These are phyloP conservation scores for Carex myosuroides DNA, from an alignment of 176 grass and related monocot species.

Conservation along the genomic window DNA sequence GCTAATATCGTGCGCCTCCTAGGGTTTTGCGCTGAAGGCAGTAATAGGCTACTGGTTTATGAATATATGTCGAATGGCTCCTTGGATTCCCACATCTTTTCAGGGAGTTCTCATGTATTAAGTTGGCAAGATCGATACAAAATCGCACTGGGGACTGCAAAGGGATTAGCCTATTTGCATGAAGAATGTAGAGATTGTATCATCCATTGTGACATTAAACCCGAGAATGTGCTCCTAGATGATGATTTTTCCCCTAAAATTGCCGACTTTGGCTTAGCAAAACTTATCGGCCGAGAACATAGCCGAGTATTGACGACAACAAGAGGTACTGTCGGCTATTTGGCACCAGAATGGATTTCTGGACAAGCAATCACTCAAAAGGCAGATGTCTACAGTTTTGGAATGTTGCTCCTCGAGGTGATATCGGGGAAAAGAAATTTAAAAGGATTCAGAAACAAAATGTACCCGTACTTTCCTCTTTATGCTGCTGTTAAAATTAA, in stretches of 20 bases:
- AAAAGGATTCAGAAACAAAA: no score
- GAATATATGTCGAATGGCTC: constrained; percentile 53
- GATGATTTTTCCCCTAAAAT: background rate
- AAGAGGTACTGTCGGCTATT: no score
- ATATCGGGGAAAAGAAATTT: no score
- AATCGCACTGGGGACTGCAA: constrained; percentile 34
- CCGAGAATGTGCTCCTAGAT: constrained; percentile 38
- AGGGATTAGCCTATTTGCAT: constrained; percentile 33
- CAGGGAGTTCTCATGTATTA: background rate
- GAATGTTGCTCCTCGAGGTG: no score
- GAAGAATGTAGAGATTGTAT: constrained; percentile 43
- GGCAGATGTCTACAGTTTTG: no score
- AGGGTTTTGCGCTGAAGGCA: constrained; percentile 37
- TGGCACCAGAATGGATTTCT: no score
- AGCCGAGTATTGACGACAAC: no score
- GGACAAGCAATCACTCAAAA: no score
- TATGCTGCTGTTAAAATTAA: no score
- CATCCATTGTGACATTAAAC: constrained; percentile 47
- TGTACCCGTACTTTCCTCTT: no score
- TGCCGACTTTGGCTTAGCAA: no score
- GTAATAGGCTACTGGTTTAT: constrained; percentile 34
- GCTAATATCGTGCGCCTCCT: constrained; percentile 40
- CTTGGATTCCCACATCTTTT: constrained; percentile 29
- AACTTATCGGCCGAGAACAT: no score
- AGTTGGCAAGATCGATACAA: constrained; percentile 21